Conservation (phyloP, 2,329 filamentous ascomycete species). For the Stenocarpella maydis region DNA sequence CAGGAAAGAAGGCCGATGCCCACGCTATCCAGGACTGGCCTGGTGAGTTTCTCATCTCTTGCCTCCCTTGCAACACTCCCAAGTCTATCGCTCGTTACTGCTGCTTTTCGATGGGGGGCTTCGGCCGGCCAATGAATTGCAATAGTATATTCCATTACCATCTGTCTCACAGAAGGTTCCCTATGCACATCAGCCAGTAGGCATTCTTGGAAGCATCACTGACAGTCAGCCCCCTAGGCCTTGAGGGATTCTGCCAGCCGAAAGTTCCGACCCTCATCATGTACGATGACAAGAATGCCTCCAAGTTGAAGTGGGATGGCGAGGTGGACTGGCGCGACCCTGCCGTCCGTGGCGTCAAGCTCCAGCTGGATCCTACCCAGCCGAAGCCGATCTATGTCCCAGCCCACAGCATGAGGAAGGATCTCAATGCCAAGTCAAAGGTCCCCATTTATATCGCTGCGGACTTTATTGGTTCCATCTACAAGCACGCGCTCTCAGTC, state of each 20-base stretch:
- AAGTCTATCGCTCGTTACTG: too few species aligned
- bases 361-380: conserved; percentile 31
- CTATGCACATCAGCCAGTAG: too few species aligned
- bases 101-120: too few species aligned
- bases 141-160: too few species aligned
- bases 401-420: background rate
- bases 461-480: conserved; percentile 26
- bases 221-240: background rate
- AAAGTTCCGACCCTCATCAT: conserved; percentile 13
- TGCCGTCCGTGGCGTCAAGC: conserved; percentile 28
- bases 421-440: background rate
- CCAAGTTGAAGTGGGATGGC: conserved; percentile 30
- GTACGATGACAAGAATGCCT: background rate
- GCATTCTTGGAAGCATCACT: too few species aligned
- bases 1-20: background rate
- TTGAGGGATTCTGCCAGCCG: conserved; percentile 15
- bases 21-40: conserved; percentile 7
- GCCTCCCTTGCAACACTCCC: background rate
- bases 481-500: conserved; percentile 17
- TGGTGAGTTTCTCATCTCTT: background rate
- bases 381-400: background rate
- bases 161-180: too few species aligned
- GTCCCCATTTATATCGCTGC: conserved; percentile 15
- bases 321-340: conserved; percentile 14
- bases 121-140: too few species aligned